Conservation (phyloP, 345 rosid genomes). For the Lenwebbia sp. region DNA sequence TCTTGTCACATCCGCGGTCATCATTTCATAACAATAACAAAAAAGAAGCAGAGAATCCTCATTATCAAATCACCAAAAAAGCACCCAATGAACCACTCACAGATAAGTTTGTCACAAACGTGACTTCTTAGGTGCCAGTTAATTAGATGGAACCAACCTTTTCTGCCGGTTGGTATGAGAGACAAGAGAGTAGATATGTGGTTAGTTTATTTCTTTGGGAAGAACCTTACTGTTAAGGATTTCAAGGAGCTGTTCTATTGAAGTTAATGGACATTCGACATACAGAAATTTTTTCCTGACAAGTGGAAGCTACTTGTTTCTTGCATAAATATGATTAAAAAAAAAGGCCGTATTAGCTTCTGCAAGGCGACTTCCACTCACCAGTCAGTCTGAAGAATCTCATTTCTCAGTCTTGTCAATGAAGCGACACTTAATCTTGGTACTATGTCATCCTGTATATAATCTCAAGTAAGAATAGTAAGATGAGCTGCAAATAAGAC, state of each 20-base stretch:
- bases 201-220: background rate
- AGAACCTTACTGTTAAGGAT: background rate
- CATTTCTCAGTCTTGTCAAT: conserved; percentile 65
- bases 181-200: background rate
- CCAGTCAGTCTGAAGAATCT: conserved; percentile 90
- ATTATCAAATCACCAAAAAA: background rate
- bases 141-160: background rate
- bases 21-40: background rate
- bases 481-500: background rate
- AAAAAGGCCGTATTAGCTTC: background rate
- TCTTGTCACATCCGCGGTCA: background rate
- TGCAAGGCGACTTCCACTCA: conserved; percentile 9
- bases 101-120: background rate
- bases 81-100: background rate
- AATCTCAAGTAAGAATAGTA: background rate
- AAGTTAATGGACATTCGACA: background rate
- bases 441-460: conserved; percentile 72
- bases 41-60: background rate
- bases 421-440: conserved; percentile 76
- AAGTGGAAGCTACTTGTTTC: background rate
- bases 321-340: background rate
- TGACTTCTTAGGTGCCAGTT: background rate
- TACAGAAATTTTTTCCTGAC: background rate
- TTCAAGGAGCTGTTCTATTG: background rate
- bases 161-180: background rate